phyloP scores from a whole-genome alignment of 495 filamentous ascomycete species.

The Neurospora sp. region DNA sequence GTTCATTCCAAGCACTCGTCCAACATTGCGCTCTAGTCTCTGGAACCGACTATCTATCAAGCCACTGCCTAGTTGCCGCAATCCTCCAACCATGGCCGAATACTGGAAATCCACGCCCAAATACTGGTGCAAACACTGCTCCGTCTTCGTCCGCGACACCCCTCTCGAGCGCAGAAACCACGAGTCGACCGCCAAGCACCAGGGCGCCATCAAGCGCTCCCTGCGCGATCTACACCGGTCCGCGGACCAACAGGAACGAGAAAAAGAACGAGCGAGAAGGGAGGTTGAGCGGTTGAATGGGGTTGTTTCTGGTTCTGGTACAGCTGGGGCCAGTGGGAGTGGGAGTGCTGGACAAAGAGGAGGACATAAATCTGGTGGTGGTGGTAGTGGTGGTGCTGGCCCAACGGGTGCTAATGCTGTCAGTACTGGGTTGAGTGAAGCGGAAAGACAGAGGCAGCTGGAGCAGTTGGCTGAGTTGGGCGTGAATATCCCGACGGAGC shows the following conservation, averaged over 20 bases:
- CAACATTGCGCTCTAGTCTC: background rate
- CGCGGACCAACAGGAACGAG: constrained; percentile 66
- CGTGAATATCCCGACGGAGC: constrained; percentile 72
- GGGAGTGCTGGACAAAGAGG: constrained; percentile 1
- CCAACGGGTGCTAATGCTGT: constrained; percentile 6
- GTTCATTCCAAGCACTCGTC: background rate
- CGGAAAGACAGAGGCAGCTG: constrained; percentile 74
- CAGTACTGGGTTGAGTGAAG: constrained; percentile 35
- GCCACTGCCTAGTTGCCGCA: background rate
- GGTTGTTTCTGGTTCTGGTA: constrained; percentile 42
- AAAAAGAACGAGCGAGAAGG: constrained; percentile 69
- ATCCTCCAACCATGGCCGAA: constrained; percentile 61
- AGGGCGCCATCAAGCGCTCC: constrained; percentile 80
- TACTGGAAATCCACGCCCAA: constrained; percentile 98
- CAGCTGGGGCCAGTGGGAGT: constrained; percentile 6
- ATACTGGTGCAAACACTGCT: constrained; percentile 98
- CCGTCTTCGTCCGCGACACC: constrained; percentile 83
- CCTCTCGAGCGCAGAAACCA: constrained; percentile 82
- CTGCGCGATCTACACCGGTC: constrained; percentile 75
- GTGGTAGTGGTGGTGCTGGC: background rate
- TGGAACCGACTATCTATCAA: background rate
- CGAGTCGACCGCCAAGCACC: constrained; percentile 81
- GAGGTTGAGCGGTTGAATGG: constrained; percentile 85
- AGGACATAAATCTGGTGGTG: background rate
- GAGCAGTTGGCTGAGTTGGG: constrained; percentile 83